A percentile compares a stretch with the other conserved stretches of the same genome.
Evolutionary conservation across 2,329 filamentous ascomycete species (phyloP).

Genomic region (Alternaria sp.): DNA sequence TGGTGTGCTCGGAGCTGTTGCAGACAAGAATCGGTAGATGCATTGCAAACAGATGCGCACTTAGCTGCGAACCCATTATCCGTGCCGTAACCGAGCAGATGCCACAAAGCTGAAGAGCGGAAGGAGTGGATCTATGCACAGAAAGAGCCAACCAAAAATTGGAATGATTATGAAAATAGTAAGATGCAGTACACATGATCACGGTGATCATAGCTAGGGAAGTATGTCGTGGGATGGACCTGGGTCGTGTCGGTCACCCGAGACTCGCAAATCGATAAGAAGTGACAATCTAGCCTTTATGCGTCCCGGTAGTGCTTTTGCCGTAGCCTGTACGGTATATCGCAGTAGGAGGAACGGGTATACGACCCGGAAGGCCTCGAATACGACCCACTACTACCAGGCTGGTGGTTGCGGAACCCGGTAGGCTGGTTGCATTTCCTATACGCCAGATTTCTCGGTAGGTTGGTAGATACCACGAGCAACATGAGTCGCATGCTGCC

Average conservation of each 20-base stretch:
- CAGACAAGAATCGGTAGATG: background rate
- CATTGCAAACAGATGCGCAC: conserved; percentile 4
- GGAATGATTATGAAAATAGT: background rate
- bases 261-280: conserved; percentile 1
- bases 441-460: background rate
- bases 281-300: conserved; percentile 19
- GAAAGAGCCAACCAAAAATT: conserved; percentile 1
- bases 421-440: conserved; percentile 4
- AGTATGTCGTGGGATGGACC: background rate
- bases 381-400: conserved; percentile 20
- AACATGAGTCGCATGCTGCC: background rate
- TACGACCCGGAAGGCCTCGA: conserved; percentile 17
- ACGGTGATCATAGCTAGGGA: background rate
- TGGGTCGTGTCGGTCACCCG: background rate
- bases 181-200: conserved; percentile 5
- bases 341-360: conserved; percentile 24
- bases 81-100: conserved; percentile 11
- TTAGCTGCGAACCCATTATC: conserved; percentile 22
- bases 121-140: background rate
- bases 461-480: background rate
- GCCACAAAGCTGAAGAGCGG: background rate
- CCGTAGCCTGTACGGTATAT: conserved; percentile 19
- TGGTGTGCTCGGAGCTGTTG: background rate
- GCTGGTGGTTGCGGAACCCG: conserved; percentile 17
- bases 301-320: conserved; percentile 24